These are phyloP conservation scores for Hyaloscypha bicolor DNA, from an alignment of 495 filamentous ascomycete genomes.

Conservation along the genomic window DNA sequence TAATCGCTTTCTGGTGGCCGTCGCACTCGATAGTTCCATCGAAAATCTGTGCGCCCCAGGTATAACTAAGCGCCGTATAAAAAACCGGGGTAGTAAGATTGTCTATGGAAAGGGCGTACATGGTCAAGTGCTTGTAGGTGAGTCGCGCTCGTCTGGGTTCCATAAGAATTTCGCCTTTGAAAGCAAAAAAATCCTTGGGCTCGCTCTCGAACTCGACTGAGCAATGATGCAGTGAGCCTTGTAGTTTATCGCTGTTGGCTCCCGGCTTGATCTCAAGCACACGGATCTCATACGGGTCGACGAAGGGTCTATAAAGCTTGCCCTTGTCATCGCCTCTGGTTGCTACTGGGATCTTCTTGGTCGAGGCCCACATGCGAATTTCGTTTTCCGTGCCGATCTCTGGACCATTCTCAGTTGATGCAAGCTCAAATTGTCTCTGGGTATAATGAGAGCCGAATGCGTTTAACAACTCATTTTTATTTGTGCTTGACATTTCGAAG, in stretches of 20 bases:
- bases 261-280: slow-evolving; percentile 2
- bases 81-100: neutral
- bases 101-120: slow-evolving; percentile 3
- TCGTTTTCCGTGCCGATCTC: neutral
- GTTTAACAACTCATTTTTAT: no score
- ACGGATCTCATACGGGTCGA: slow-evolving; percentile 3
- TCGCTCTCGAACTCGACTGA: slow-evolving; percentile 1
- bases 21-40: neutral
- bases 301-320: neutral
- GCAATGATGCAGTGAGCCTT: neutral
- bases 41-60: slow-evolving; percentile 5
- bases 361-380: neutral
- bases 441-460: no score
- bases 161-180: no score
- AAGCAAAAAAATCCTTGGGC: no score
- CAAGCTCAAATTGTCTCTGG: neutral
- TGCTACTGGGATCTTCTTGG: neutral
- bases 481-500: no score
- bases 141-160: no score
- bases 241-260: neutral
- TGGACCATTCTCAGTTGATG: neutral
- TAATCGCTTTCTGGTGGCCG: neutral
- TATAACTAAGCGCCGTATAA: slow-evolving; percentile 4
- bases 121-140: neutral
- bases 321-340: neutral